phyloP scores from a whole-genome alignment of 805 yeast genomes.

The Candida jianshihensis region DNA sequence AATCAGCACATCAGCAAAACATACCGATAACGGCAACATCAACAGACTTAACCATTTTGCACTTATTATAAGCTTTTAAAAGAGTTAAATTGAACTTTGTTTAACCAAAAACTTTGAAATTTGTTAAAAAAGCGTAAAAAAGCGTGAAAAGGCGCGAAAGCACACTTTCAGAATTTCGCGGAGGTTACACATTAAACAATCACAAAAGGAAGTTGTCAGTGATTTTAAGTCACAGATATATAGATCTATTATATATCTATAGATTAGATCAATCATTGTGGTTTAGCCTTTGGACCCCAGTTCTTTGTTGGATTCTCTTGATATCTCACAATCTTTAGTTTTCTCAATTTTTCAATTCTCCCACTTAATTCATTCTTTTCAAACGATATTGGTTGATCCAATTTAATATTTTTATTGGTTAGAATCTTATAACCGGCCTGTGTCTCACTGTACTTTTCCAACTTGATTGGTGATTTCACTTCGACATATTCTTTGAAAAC shows the following conservation, averaged over 20 bases:
- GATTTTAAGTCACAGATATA: not conserved
- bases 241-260: not conserved
- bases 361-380: conserved; percentile 52
- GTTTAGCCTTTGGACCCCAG: conserved; percentile 97
- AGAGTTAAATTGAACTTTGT: no score
- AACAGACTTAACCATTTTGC: conserved; percentile 42
- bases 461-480: conserved; percentile 28
- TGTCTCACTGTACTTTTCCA: not conserved
- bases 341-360: conserved; percentile 54
- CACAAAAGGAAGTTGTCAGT: no score
- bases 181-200: no score
- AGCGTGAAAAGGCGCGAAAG: no score
- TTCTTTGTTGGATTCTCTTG: conserved; percentile 90
- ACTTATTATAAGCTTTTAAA: no score
- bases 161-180: no score
- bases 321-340: conserved; percentile 74
- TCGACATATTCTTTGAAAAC: conserved; percentile 59
- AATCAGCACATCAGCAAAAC: conserved; percentile 12
- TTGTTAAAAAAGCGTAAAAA: no score
- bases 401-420: conserved; percentile 33
- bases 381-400: conserved; percentile 42
- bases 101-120: no score
- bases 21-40: conserved; percentile 66
- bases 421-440: conserved; percentile 51
- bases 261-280: conserved; percentile 24